phyloP scores from a whole-genome alignment of 2,329 filamentous ascomycete species.

The Ophioceras dolichostomum region DNA sequence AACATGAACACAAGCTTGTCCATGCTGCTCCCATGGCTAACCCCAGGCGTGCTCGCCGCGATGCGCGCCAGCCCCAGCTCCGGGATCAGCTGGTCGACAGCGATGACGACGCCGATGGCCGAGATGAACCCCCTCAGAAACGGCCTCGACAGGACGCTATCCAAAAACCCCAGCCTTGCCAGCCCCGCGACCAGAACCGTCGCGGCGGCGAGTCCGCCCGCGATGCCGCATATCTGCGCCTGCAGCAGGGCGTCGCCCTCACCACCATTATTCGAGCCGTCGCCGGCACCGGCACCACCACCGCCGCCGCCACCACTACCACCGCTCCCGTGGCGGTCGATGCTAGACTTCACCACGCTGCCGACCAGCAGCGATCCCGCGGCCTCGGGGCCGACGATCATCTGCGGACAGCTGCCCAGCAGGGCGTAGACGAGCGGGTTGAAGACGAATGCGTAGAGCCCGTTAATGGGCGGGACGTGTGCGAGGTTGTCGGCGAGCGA shows the following conservation, averaged over 20 bases:
- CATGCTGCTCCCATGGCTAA: conserved; percentile 73
- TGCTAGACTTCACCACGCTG: conserved; percentile 67
- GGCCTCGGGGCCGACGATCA: conserved; percentile 91
- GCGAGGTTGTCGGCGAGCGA: conserved; percentile 87
- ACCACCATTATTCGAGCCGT: too few species aligned
- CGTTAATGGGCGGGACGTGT: conserved; percentile 86
- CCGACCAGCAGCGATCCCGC: conserved; percentile 86
- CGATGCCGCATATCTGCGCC: conserved; percentile 74
- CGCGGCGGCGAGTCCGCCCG: conserved; percentile 76
- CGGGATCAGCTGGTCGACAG: conserved; percentile 87
- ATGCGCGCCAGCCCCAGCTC: conserved; percentile 65
- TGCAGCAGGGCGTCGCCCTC: conserved; percentile 57
- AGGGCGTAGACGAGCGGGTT: conserved; percentile 85
- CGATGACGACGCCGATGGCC: conserved; percentile 90
- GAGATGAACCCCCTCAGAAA: conserved; percentile 95
- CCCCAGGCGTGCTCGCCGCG: conserved; percentile 48
- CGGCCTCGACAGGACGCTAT: conserved; percentile 85
- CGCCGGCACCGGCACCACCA: too few species aligned
- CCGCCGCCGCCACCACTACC: conserved; percentile 40
- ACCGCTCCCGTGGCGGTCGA: conserved; percentile 32
- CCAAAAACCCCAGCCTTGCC: conserved; percentile 78
- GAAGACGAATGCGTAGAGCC: conserved; percentile 88
- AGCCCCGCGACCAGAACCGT: conserved; percentile 83
- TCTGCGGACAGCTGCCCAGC: conserved; percentile 80
- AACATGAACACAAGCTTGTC: conserved; percentile 77